Evolutionary conservation across 176 grass and related monocot species (phyloP).

Genomic region (Rhynchospora pubera): DNA sequence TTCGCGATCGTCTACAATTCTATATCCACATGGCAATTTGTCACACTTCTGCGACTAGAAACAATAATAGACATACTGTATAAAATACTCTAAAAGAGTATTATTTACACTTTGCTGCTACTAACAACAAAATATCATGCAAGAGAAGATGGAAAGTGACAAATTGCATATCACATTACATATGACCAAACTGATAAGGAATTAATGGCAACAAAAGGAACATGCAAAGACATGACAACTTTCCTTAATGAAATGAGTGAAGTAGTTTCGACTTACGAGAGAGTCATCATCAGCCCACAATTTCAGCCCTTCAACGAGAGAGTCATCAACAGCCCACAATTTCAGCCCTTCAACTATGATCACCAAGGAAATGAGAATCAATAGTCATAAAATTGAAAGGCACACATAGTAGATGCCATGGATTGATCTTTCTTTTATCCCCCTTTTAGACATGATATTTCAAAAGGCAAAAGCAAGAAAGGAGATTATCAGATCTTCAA

Average conservation of each 20-base stretch:
- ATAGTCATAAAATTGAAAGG: slow-evolving; percentile 73
- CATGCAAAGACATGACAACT: not conserved
- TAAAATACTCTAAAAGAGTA: not conserved
- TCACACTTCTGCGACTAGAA: no score
- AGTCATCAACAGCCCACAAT: no score
- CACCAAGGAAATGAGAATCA: slow-evolving; percentile 70
- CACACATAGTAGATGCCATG: slow-evolving; percentile 95
- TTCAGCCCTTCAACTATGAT: slow-evolving; percentile 67
- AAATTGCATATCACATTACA: not conserved
- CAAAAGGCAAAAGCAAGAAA: slow-evolving; percentile 75
- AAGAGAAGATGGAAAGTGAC: not conserved
- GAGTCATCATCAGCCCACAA: slow-evolving; percentile 80
- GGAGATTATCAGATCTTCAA: slow-evolving; percentile 12
- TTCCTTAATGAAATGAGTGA: not conserved
- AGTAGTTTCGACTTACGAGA: slow-evolving; percentile 45
- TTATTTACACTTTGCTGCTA: not conserved
- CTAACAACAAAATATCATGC: not conserved
- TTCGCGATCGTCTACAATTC: no score
- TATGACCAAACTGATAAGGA: not conserved
- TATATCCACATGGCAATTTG: no score
- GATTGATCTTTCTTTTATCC: no score
- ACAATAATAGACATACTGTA: no score
- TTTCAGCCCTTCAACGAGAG: slow-evolving; percentile 71
- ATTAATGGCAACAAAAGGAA: not conserved
- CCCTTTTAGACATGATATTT: slow-evolving; percentile 85